These are phyloP conservation scores for Lentinus tigrinus DNA, from an alignment of 768 basidiomycete genomes.

Conservation along the genomic window DNA sequence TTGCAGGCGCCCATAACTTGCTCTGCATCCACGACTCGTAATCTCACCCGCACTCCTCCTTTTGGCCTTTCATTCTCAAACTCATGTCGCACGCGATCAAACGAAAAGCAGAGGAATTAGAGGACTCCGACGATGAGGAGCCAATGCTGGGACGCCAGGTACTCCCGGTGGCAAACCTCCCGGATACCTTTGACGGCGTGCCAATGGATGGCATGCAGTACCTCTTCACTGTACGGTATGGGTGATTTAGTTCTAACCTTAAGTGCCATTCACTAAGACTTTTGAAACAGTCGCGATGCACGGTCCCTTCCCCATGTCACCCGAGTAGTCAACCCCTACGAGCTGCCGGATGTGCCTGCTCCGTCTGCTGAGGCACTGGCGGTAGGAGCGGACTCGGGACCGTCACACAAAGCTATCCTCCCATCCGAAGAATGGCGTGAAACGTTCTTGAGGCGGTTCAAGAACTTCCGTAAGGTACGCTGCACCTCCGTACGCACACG, in stretches of 20 bases:
- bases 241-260: background rate
- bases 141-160: slow-evolving; percentile 65
- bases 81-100: slow-evolving; percentile 34
- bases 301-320: slow-evolving; percentile 61
- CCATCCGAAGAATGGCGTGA: slow-evolving; percentile 70
- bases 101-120: slow-evolving; percentile 52
- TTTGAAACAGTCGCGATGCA: slow-evolving; percentile 61
- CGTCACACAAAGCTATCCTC: slow-evolving; percentile 30
- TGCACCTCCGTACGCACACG: background rate
- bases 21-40: background rate
- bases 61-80: background rate
- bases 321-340: slow-evolving; percentile 69
- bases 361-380: slow-evolving; percentile 13
- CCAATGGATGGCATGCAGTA: slow-evolving; percentile 78
- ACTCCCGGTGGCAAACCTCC: slow-evolving; percentile 79
- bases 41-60: too few species aligned
- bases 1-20: background rate
- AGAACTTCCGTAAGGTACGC: slow-evolving; percentile 63
- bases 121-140: slow-evolving; percentile 63
- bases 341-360: slow-evolving; percentile 33
- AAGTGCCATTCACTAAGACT: background rate
- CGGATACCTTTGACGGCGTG: slow-evolving; percentile 60
- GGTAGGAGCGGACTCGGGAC: slow-evolving; percentile 16
- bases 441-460: slow-evolving; percentile 56
- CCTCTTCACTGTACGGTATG: slow-evolving; percentile 75